Evolutionary conservation across 2,329 filamentous ascomycete genomes (phyloP).

Genomic region (Juglanconis oblonga): DNA sequence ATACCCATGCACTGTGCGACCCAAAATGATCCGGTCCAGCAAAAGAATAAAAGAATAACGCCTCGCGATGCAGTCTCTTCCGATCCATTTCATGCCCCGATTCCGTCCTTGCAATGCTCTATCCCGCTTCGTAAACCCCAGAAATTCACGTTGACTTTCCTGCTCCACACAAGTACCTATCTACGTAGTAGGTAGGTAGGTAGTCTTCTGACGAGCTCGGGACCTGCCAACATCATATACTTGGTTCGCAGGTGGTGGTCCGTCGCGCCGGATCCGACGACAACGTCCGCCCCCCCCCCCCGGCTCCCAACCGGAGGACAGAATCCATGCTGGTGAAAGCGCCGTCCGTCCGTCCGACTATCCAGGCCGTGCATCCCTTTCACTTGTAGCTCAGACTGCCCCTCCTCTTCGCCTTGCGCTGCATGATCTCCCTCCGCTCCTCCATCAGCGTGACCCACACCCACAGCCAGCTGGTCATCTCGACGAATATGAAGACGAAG

Average conservation of each 20-base stretch:
- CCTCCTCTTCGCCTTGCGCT: constrained; percentile 35
- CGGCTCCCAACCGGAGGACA: too few species aligned
- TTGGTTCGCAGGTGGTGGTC: too few species aligned
- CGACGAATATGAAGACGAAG: constrained; percentile 81
- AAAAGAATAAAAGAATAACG: neutral
- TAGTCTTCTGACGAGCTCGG: neutral
- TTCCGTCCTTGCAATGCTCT: neutral
- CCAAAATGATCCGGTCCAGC: neutral
- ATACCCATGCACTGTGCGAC: neutral
- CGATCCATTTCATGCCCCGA: neutral
- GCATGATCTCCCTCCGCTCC: constrained; percentile 48
- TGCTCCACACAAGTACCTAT: neutral
- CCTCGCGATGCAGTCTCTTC: neutral
- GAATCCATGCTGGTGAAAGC: too few species aligned
- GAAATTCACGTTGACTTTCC: neutral
- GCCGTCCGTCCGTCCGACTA: too few species aligned
- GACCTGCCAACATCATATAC: neutral
- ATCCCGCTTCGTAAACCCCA: neutral
- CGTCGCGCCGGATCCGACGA: too few species aligned
- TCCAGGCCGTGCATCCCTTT: neutral
- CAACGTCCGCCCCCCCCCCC: too few species aligned
- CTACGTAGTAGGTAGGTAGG: neutral
- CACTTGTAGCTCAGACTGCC: constrained; percentile 16
- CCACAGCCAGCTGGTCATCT: constrained; percentile 87
- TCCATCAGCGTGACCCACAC: constrained; percentile 69